Base-by-base conservation (phyloP, 2,329 filamentous ascomycete species). In the Paracamarosporium sp. region DNA sequence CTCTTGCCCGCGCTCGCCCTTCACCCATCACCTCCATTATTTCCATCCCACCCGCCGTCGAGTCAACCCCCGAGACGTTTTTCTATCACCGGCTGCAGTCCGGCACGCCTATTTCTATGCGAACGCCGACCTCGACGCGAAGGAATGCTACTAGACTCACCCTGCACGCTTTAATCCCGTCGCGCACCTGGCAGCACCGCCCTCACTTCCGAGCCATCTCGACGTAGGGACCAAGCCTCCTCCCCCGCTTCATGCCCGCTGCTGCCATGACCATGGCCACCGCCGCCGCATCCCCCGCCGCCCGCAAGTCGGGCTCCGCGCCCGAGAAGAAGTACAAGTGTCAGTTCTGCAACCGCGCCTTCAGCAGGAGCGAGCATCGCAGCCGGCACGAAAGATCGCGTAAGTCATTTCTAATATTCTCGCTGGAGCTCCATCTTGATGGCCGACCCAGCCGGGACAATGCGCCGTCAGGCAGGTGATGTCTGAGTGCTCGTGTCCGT, bases 271-370 rank as follows among this genome's bases (percentile, higher is more conserved):
- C 88, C 70, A 83, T 86, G 69, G 82, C 85, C 68, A 81, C 88
- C 69, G 82, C 90, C 74, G 82, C 87, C 74, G 86, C 92, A 74
- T 86, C 88, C 74, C 71, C 76, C 60, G 85, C 90, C 76, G 86
- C 86, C 73, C 88, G 91, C 79, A 96, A 96, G 81, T 80, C 89
- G 66, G 71, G 73, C 61, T 81, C 89, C 69, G 89, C 88, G 69
- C 92, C 93, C 55, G 95, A 98, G 83, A 94, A 96, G 84, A 97
- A 97, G 81, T 99, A 99, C 88, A 97, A 98, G 80, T 99, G 95
- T 83, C 93, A 97, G 84, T 98, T 97, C 80, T 98, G 95, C 83
- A 93, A 93, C 81, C 87, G 95, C 79, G 95, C 95, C 64, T 99
- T 99, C 79, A 97, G 93, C 82, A 86, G 95, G 78, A 97, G 93